Evolutionary conservation across 371 early-diverging fungal species (phyloP), one percentile per base, ranked within the genome.

Genomic region (Mucor velutinosus): DNA sequence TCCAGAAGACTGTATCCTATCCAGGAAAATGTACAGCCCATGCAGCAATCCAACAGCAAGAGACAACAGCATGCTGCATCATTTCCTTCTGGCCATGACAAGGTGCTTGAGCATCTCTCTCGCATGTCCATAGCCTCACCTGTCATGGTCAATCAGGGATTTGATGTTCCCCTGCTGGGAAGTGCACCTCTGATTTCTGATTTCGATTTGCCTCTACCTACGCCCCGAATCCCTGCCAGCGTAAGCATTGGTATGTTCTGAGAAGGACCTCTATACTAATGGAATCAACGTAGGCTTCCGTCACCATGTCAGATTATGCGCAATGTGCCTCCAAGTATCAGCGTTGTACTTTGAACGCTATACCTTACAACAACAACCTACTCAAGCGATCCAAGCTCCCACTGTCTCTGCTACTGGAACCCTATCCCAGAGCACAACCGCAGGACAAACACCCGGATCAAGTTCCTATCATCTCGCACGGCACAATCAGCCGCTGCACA

Each of bases 401-500:
- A 23, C 79, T 94, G 32, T 93, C 92, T 0, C 59, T 94, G 21
- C 58, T 92, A n/a, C 64, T 94, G 8, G 89, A 92, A 25, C 93
- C 94, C 21, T 91, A 86, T 70, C 81, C 86, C 0, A 73, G 77
- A 45, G 43, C 74, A 23, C 70, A 71, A 12, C 72, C 73, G 27
- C 27, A 25, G 0, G 80, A 77, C 5, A 84, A 86, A 41, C 83
- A 39, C 55, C 37, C 11, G 30, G 12, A 51, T 15, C 39, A 63
- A 27, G 41, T 63, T 3, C 94, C 94, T 5, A 83, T 92, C 7
- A 86, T 92, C 37, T 76, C 83, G 17, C 83, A 93, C 25, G 83
- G 81, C 11, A 78, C 79, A 53, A 89, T 95, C 66, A 86, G 87
- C 51, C 88, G 94, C 14, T 95, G 95, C 77, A 81, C 87, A 10